phyloP scores from a whole-genome alignment of 257 asterid genomes.

The Penstemon barbatus region DNA sequence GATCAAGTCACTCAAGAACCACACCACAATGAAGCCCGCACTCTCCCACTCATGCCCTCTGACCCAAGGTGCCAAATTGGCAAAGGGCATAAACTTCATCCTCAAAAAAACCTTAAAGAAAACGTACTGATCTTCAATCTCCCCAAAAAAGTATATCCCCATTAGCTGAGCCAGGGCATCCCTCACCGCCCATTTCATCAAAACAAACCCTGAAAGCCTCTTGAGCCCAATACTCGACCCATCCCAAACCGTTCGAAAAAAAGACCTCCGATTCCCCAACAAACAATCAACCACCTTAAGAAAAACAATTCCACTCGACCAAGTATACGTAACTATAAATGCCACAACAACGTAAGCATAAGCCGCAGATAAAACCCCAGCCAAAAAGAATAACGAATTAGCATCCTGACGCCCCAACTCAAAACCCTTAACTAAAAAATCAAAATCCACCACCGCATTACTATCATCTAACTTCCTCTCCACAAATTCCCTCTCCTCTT shows the following conservation, averaged over 20 bases:
- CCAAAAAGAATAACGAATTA: constrained; percentile 53
- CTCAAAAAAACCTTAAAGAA: constrained; percentile 70
- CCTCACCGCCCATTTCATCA: constrained; percentile 94
- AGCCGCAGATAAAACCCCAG: constrained; percentile 54
- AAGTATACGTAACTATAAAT: constrained; percentile 69
- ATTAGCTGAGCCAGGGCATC: constrained; percentile 80
- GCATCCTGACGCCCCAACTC: constrained; percentile 68
- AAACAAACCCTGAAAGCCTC: constrained; percentile 74
- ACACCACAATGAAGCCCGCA: constrained; percentile 49
- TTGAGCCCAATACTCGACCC: constrained; percentile 75
- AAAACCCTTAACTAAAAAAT: constrained; percentile 66
- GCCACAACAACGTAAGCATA: constrained; percentile 73
- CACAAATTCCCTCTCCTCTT: constrained; percentile 32
- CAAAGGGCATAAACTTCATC: constrained; percentile 73
- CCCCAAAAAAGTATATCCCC: constrained; percentile 69
- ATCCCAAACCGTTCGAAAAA: constrained; percentile 64
- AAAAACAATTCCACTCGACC: constrained; percentile 73
- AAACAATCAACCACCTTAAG: constrained; percentile 68
- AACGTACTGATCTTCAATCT: constrained; percentile 69
- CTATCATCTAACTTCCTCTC: constrained; percentile 42
- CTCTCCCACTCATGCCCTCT: constrained; percentile 82
- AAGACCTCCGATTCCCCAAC: constrained; percentile 54
- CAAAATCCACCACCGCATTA: constrained; percentile 54
- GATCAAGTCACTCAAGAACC: constrained; percentile 72
- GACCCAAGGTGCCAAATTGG: constrained; percentile 75